Conservation (phyloP, 1,284 basidiomycete species). For the Phenoliferia sp. region DNA sequence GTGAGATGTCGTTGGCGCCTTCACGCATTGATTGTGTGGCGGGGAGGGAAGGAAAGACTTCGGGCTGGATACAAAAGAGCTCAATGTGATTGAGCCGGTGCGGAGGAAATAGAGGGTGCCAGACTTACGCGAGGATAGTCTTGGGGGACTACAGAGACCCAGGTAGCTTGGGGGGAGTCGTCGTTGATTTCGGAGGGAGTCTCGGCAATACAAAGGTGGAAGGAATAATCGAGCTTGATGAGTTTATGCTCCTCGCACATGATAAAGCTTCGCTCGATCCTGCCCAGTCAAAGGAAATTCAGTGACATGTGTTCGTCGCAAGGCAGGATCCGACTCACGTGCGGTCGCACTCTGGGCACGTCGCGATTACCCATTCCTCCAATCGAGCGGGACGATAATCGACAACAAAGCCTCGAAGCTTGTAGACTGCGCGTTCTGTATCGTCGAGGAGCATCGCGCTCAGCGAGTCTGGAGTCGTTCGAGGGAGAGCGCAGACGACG, state of each 20-base stretch:
- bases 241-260: background rate
- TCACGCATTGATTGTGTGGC: background rate
- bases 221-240: background rate
- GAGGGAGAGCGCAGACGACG: background rate
- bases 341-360: slow-evolving; percentile 5
- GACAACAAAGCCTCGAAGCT: slow-evolving; percentile 4
- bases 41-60: background rate
- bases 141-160: too few species aligned
- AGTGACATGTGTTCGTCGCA: background rate
- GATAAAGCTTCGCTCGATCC: background rate
- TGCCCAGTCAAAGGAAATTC: background rate
- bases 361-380: slow-evolving; percentile 15
- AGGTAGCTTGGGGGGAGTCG: background rate
- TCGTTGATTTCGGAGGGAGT: background rate
- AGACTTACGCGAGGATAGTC: too few species aligned
- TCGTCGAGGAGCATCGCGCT: background rate
- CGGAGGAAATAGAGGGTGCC: too few species aligned
- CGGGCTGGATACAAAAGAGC: background rate
- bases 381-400: background rate
- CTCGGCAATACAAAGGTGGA: background rate
- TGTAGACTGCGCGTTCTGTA: background rate
- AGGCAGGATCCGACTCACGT: background rate
- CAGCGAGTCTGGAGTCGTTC: background rate
- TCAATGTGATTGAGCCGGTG: too few species aligned
- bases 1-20: background rate